Evolutionary conservation across 2,329 filamentous ascomycete species (phyloP), one percentile per base, ranked within the genome.

Genomic region (Sclerotinia glacialis): DNA sequence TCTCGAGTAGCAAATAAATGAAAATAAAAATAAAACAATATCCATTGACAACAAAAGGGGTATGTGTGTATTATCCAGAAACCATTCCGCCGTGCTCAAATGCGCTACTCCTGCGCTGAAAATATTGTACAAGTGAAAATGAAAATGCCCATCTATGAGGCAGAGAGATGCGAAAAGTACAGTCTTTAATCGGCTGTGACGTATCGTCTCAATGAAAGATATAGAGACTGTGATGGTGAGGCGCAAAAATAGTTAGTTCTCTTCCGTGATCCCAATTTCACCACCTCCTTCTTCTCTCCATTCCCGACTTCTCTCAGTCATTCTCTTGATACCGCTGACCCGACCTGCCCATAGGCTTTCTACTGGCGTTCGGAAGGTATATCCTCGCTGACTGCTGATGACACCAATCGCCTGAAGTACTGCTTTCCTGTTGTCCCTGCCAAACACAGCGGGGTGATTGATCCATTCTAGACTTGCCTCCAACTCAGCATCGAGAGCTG

Each of bases 351-450:
- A 98, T 40, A 98, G 84, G 42, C 87, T 86, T 80, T 99, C 95
- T 7, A 94, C 90, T 0, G 92, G 88, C 2, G 93, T 95, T 62
- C 94, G 88, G 84, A 94, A 97, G 0, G 95, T 98, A 76, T 94
- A 97, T 14, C 90, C 93, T 56, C 95, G 86, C 79, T 99, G 95
- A 8, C 91, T 96, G 75, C 91, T 95, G 73, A 99, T 97, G 69
- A 98, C 93, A 8, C 95, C 94, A 71, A 99, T 98, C 21, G 93
- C 92, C 78, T 99, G 95, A 31, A 99, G 83, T 2, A 99, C 93
- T 5, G 94, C 92, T 81, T 99, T 99, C 74, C 95, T 89, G 67
- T 91, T 95, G 77, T 99, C 95, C 47, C 95, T 88, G 11, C 91
- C 89, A 76, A 99, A 99, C 2, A 98, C 92, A 2, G 93, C 93